Conservation (phyloP, 768 basidiomycete genomes). For the Phaeolepiota aurea region DNA sequence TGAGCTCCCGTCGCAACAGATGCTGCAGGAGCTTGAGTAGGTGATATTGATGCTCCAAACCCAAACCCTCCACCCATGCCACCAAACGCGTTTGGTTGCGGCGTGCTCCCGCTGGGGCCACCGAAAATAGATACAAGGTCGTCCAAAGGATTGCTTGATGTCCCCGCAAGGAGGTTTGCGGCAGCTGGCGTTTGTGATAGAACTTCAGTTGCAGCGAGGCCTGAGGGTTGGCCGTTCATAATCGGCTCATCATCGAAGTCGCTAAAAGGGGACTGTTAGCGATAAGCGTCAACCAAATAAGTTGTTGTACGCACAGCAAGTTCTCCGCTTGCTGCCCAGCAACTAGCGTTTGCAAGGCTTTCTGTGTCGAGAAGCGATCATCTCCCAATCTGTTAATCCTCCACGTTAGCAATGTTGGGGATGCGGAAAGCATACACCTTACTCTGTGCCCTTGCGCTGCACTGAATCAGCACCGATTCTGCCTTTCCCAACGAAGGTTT, state of each 20-base stretch:
- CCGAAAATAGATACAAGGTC: conserved; percentile 94
- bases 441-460: conserved; percentile 57
- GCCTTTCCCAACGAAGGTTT: conserved; percentile 92
- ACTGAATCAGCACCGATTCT: conserved; percentile 79
- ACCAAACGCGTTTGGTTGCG: conserved; percentile 5
- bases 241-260: conserved; percentile 79
- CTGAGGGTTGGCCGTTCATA: conserved; percentile 57
- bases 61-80: conserved; percentile 7
- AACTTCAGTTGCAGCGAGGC: conserved; percentile 71
- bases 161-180: conserved; percentile 66
- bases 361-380: conserved; percentile 66
- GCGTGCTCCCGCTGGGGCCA: conserved; percentile 22
- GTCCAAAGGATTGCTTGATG: conserved; percentile 84
- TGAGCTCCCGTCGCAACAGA: conserved; percentile 7
- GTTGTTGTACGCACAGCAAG: conserved; percentile 45
- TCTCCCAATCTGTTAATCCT: conserved; percentile 39
- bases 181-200: conserved; percentile 66
- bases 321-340: conserved; percentile 93
- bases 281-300: background rate
- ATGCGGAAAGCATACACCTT: conserved; percentile 11
- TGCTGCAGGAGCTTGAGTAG: conserved; percentile 22
- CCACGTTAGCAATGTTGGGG: background rate
- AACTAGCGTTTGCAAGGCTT: conserved; percentile 86
- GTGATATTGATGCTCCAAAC: conserved; percentile 16
- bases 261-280: conserved; percentile 12